Evolutionary conservation across 1,284 basidiomycete genomes (phyloP).

Genomic region (Heterobasidion irregulare): DNA sequence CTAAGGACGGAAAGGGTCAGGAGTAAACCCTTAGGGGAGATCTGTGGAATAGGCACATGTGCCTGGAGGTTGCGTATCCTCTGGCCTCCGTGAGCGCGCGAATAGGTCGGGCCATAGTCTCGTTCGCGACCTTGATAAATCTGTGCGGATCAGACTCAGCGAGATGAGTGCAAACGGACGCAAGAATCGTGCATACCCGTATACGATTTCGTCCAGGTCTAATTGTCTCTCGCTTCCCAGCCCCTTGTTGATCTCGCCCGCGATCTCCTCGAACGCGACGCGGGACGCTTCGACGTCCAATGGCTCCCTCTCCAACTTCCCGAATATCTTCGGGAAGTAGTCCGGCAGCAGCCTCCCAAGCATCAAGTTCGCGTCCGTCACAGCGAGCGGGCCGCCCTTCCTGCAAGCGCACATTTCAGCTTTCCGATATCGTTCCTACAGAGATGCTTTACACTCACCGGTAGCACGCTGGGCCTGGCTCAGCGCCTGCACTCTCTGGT

Average conservation of each 20-base stretch:
- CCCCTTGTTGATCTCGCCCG: conserved; percentile 58
- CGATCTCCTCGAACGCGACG: conserved; percentile 57
- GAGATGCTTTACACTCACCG: conserved; percentile 31
- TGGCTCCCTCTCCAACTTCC: conserved; percentile 76
- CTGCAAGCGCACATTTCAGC: conserved; percentile 26
- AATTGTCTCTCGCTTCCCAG: conserved; percentile 42
- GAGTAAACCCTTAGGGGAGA: neutral
- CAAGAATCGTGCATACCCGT: conserved; percentile 44
- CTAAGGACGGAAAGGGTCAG: conserved; percentile 23
- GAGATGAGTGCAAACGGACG: conserved; percentile 1
- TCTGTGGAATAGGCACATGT: conserved; percentile 44
- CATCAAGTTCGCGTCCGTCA: conserved; percentile 83
- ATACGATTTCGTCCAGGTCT: conserved; percentile 81
- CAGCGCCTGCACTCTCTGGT: conserved; percentile 77
- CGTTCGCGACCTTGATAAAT: conserved; percentile 90
- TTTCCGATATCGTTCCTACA: neutral
- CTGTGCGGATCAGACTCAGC: conserved; percentile 23
- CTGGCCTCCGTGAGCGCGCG: conserved; percentile 87
- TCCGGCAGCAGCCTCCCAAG: conserved; percentile 79
- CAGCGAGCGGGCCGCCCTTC: conserved; percentile 78
- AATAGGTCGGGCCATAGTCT: conserved; percentile 92
- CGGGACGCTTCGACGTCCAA: conserved; percentile 67
- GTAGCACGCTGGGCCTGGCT: conserved; percentile 82
- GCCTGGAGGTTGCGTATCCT: conserved; percentile 78
- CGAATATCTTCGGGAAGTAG: conserved; percentile 86